phyloP scores from a whole-genome alignment of 169 alveolate species.

The Plasmodium inui region DNA sequence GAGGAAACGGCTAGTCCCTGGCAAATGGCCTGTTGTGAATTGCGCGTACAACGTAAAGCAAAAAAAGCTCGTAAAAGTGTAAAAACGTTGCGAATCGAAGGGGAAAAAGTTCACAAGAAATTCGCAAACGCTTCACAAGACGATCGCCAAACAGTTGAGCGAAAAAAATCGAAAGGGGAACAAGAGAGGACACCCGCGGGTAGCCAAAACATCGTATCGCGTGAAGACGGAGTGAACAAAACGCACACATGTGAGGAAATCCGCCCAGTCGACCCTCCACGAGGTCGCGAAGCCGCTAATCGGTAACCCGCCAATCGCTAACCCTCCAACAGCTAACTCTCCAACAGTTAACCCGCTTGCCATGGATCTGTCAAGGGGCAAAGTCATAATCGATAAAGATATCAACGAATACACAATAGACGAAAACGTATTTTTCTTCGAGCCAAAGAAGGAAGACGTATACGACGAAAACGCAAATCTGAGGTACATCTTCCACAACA shows the following conservation, averaged over 20 bases:
- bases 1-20: background rate
- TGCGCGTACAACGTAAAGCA: background rate
- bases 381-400: conserved; percentile 46
- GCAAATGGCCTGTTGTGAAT: background rate
- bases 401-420: conserved; percentile 76
- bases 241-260: background rate
- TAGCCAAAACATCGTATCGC: background rate
- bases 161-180: background rate
- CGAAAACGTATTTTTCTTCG: conserved; percentile 76
- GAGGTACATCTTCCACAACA: conserved; percentile 78
- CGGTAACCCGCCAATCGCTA: background rate
- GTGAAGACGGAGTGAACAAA: background rate
- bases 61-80: background rate
- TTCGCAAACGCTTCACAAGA: background rate
- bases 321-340: no score
- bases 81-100: background rate
- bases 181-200: background rate
- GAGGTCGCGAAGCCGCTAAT: background rate
- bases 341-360: background rate
- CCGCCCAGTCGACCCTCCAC: background rate
- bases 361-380: conserved; percentile 71
- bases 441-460: conserved; percentile 76
- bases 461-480: conserved; percentile 52
- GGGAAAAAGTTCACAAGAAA: background rate
- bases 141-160: background rate